phyloP scores from a whole-genome alignment of 306 rosid species.

The Quercus bicolor region DNA sequence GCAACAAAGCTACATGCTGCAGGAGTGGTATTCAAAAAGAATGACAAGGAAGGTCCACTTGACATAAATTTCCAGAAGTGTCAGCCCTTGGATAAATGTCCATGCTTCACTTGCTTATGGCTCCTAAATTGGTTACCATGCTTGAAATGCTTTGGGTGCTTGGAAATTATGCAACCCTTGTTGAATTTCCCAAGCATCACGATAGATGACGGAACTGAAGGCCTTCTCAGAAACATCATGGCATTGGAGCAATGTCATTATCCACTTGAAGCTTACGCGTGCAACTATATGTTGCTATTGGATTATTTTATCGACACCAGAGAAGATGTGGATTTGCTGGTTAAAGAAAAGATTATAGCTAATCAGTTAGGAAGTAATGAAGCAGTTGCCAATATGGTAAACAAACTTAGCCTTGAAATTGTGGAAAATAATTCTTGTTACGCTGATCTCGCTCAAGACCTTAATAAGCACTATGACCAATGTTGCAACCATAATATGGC shows the following conservation, averaged over 20 bases:
- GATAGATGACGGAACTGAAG: not conserved
- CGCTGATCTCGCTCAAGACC: not conserved
- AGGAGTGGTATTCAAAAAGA: not conserved
- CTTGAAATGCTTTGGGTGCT: not conserved
- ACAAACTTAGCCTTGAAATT: constrained; percentile 3
- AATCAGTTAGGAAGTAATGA: not conserved
- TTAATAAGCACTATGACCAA: no score
- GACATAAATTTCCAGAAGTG: not conserved
- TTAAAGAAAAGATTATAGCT: constrained; percentile 4
- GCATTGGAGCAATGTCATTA: constrained; percentile 35
- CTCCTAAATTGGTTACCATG: constrained; percentile 2
- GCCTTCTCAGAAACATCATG: constrained; percentile 27
- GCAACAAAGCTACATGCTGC: constrained; percentile 9
- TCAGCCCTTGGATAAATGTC: not conserved
- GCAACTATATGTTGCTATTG: constrained; percentile 25
- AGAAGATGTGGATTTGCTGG: constrained; percentile 24
- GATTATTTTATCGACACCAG: constrained; percentile 18
- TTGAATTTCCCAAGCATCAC: not conserved
- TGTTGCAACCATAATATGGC: no score
- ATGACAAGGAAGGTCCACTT: not conserved
- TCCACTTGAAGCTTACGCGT: not conserved
- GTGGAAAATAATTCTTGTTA: not conserved
- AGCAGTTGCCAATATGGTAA: no score
- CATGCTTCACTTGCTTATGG: constrained; percentile 3
- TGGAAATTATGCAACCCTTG: not conserved